These are phyloP conservation scores for Penicillium odoratum DNA, from an alignment of 495 filamentous ascomycete genomes.

Conservation along the genomic window DNA sequence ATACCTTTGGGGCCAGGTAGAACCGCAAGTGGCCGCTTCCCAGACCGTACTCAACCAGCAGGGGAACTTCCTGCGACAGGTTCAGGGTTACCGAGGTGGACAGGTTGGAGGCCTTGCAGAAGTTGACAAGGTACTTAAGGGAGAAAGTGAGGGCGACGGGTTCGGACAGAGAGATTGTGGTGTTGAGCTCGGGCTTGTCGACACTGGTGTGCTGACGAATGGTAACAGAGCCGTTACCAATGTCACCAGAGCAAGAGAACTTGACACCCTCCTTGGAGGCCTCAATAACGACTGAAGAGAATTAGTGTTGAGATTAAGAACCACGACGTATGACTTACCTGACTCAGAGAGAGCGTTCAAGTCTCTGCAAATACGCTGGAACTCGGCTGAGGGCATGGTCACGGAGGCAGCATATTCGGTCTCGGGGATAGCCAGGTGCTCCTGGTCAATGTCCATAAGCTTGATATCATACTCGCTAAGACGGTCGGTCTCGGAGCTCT, in stretches of 20 bases:
- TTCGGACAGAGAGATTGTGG: slow-evolving; percentile 88
- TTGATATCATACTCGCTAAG: slow-evolving; percentile 99
- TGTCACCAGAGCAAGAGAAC: slow-evolving; percentile 92
- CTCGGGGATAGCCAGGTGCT: slow-evolving; percentile 97
- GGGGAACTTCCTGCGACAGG: slow-evolving; percentile 92
- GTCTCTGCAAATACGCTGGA: slow-evolving; percentile 92
- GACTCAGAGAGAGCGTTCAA: slow-evolving; percentile 90
- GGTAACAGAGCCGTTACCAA: slow-evolving; percentile 90
- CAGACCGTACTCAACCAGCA: slow-evolving; percentile 89
- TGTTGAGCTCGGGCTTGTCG: slow-evolving; percentile 83
- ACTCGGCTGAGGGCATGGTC: slow-evolving; percentile 84
- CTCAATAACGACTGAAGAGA: slow-evolving; percentile 78
- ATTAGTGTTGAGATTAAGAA: not conserved
- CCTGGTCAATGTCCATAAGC: slow-evolving; percentile 99
- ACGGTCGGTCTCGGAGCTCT: slow-evolving; percentile 84
- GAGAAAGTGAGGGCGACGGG: slow-evolving; percentile 96
- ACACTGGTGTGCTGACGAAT: slow-evolving; percentile 86
- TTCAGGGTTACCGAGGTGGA: slow-evolving; percentile 83
- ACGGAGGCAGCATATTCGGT: slow-evolving; percentile 96
- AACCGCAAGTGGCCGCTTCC: slow-evolving; percentile 90
- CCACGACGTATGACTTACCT: slow-evolving; percentile 54
- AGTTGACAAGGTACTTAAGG: slow-evolving; percentile 99
- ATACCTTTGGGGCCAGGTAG: slow-evolving; percentile 96
- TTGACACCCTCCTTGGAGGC: slow-evolving; percentile 96
- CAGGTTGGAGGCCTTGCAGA: slow-evolving; percentile 94